These are phyloP conservation scores for Oemleria cerasiformis DNA, from an alignment of 306 rosid species.

Conservation along the genomic window DNA sequence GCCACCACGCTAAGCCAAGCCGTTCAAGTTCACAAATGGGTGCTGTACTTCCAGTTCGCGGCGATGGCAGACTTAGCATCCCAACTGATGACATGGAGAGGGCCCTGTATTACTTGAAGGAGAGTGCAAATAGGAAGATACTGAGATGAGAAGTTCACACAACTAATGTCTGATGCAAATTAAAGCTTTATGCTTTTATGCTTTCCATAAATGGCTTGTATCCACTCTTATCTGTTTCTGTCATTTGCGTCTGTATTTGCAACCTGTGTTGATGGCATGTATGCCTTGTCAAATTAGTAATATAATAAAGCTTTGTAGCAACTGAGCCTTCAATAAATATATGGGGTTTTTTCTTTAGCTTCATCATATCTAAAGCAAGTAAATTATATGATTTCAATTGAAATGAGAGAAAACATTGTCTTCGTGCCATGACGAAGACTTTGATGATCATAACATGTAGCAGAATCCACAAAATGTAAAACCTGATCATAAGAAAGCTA, in stretches of 20 bases:
- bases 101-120: slow-evolving; percentile 27
- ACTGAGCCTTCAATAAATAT: background rate
- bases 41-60: slow-evolving; percentile 16
- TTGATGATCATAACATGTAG: too few relatives aligned
- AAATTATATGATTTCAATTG: too few relatives aligned
- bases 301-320: background rate
- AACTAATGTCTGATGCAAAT: background rate
- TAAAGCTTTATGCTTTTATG: background rate
- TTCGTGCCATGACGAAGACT: too few relatives aligned
- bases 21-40: slow-evolving; percentile 15
- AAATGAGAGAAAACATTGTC: too few relatives aligned
- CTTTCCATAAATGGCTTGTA: background rate
- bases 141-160: background rate
- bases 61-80: slow-evolving; percentile 29
- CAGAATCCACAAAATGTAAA: background rate
- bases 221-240: background rate
- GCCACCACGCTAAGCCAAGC: slow-evolving; percentile 18
- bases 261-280: background rate
- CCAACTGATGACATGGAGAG: slow-evolving; percentile 40
- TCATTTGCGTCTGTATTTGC: background rate
- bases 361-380: too few relatives aligned
- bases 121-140: slow-evolving; percentile 16
- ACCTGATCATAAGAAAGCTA: background rate
- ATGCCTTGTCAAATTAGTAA: background rate
- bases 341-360: too few relatives aligned